phyloP scores from a whole-genome alignment of 306 rosid species.

The Potentilla sterilis region DNA sequence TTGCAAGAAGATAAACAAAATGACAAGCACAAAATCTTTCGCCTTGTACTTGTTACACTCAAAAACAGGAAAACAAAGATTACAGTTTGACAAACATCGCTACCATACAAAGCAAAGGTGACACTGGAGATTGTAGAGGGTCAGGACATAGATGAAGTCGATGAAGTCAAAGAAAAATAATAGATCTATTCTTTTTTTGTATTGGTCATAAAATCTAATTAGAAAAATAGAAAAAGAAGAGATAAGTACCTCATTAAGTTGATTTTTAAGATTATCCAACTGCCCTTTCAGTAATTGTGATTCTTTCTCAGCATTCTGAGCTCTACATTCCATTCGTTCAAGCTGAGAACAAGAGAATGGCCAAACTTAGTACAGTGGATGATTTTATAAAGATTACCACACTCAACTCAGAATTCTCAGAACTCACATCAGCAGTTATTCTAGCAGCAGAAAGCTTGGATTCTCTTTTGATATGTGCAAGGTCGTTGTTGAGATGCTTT shows the following conservation, averaged over 20 bases:
- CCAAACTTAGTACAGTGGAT: slow-evolving; percentile 15
- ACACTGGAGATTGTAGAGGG: background rate
- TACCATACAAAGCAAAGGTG: background rate
- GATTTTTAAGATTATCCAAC: slow-evolving; percentile 57
- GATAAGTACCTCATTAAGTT: slow-evolving; percentile 61
- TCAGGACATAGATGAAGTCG: slow-evolving; percentile 2
- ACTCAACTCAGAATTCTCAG: slow-evolving; percentile 17
- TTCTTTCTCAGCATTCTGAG: slow-evolving; percentile 75
- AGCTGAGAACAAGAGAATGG: slow-evolving; percentile 48
- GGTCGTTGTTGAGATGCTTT: slow-evolving; percentile 49
- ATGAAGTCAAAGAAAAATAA: background rate
- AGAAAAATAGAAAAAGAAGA: slow-evolving; percentile 7
- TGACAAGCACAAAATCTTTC: slow-evolving; percentile 14
- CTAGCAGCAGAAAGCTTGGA: slow-evolving; percentile 69
- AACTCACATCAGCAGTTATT: slow-evolving; percentile 64
- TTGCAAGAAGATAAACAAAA: slow-evolving; percentile 18
- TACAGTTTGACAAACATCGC: background rate
- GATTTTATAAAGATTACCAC: background rate
- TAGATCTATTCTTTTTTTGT: background rate
- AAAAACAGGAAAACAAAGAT: slow-evolving; percentile 14
- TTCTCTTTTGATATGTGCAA: slow-evolving; percentile 57
- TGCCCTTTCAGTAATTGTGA: slow-evolving; percentile 65
- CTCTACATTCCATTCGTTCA: slow-evolving; percentile 73
- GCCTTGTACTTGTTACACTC: slow-evolving; percentile 5
- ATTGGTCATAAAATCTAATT: background rate